phyloP scores from a whole-genome alignment of 202 grass and related monocot genomes.

The Elaeis oleifera region DNA sequence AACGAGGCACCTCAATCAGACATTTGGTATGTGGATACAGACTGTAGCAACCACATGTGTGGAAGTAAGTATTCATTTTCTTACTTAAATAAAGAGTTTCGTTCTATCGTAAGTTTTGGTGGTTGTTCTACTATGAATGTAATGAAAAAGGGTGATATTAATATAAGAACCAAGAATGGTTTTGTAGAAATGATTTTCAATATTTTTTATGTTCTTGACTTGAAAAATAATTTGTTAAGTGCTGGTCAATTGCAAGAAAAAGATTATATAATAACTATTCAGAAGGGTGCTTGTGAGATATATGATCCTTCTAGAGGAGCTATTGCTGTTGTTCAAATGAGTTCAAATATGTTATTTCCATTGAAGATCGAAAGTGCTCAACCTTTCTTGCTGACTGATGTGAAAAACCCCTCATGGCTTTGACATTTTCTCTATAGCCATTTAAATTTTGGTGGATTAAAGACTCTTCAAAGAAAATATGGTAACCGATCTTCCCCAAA shows the following conservation, averaged over 20 bases:
- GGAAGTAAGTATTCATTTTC: constrained; percentile 5
- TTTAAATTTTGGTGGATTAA: constrained; percentile 5
- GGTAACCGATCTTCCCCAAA: background rate
- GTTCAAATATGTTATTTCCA: background rate
- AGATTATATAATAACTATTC: background rate
- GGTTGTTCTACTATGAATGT: background rate
- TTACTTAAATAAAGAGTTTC: constrained; percentile 1
- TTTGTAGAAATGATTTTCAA: background rate
- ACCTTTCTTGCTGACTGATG: background rate
- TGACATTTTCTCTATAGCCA: background rate
- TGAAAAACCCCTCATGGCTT: background rate
- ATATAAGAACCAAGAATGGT: constrained; percentile 1
- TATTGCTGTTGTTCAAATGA: constrained; percentile 7
- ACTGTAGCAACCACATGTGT: background rate
- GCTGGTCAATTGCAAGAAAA: background rate
- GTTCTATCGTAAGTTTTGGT: background rate
- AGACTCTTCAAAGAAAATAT: constrained; percentile 2
- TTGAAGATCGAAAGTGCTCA: background rate
- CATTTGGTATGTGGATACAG: background rate
- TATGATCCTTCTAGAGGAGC: background rate
- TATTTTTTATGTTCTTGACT: background rate
- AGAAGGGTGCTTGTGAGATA: background rate
- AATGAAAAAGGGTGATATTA: background rate
- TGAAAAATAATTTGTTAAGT: background rate
- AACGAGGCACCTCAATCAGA: background rate